Percentiles rank a stretch among this genome's conserved stretches.
phyloP scores from a whole-genome alignment of 768 basidiomycete genomes.

The Naematelia encephala region DNA sequence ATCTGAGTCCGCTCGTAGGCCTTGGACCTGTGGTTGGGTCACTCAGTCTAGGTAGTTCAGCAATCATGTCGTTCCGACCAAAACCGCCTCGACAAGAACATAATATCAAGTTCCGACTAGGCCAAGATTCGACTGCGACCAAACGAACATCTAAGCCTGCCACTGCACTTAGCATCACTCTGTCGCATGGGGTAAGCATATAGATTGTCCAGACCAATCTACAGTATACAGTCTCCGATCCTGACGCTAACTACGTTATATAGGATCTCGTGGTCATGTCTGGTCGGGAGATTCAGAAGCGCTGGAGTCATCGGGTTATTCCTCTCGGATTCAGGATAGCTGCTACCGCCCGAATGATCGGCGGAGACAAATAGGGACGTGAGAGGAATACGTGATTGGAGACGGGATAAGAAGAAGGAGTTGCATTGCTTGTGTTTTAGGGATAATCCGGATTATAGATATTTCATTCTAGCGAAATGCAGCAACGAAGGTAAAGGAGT shows the following conservation, averaged over 20 bases:
- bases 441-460: background rate
- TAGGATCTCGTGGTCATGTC: conserved; percentile 41
- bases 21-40: conserved; percentile 45
- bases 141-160: background rate
- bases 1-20: conserved; percentile 14
- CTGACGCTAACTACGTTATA: too few species aligned
- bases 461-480: background rate
- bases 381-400: too few species aligned
- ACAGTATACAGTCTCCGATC: too few species aligned
- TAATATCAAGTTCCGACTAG: background rate
- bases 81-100: conserved; percentile 17
- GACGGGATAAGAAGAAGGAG: too few species aligned
- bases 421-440: too few species aligned
- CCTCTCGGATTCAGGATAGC: conserved; percentile 34
- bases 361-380: too few species aligned
- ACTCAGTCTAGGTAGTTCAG: conserved; percentile 42
- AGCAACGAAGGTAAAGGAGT: background rate
- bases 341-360: conserved; percentile 24
- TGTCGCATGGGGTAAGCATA: conserved; percentile 39
- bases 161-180: conserved; percentile 22
- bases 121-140: background rate
- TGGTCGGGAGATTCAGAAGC: conserved; percentile 30
- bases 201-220: background rate
- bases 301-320: conserved; percentile 36
- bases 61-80: conserved; percentile 41